These are phyloP conservation scores for Akanthomyces dipterigenus DNA, from an alignment of 2,329 filamentous ascomycete genomes.

Conservation along the genomic window DNA sequence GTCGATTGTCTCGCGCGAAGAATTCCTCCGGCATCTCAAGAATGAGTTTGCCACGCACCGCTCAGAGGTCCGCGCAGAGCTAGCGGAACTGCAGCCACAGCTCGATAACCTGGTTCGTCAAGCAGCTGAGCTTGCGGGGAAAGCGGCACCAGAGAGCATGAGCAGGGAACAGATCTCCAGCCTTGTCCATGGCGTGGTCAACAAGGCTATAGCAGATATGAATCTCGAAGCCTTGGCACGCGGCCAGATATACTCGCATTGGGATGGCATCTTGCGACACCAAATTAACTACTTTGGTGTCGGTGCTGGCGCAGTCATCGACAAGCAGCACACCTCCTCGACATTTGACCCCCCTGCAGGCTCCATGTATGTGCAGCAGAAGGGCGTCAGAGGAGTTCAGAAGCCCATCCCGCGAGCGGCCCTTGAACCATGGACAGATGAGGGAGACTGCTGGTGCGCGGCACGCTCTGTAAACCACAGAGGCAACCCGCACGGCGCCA, in stretches of 20 bases:
- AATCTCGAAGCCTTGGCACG: conserved; percentile 41
- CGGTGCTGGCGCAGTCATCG: conserved; percentile 59
- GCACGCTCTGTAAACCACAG: conserved; percentile 34
- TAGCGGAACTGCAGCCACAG: conserved; percentile 30
- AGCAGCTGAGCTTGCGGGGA: conserved; percentile 22
- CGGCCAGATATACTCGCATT: conserved; percentile 39
- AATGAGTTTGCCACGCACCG: conserved; percentile 32
- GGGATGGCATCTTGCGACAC: conserved; percentile 37
- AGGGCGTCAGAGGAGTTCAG: conserved; percentile 18
- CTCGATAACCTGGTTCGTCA: conserved; percentile 28
- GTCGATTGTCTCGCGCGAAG: conserved; percentile 37
- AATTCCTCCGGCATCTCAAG: conserved; percentile 40
- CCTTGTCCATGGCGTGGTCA: conserved; percentile 35
- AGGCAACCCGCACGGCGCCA: conserved; percentile 46
- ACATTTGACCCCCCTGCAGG: conserved; percentile 35
- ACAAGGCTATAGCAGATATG: conserved; percentile 36
- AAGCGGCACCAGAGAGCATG: conserved; percentile 25
- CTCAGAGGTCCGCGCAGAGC: conserved; percentile 33
- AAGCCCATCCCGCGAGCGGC: conserved; percentile 41
- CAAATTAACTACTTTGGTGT: conserved; percentile 68
- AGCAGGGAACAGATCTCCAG: conserved; percentile 33
- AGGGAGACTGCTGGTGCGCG: conserved; percentile 85
- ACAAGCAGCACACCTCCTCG: conserved; percentile 53
- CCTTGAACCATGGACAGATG: conserved; percentile 64
- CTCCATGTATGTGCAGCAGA: conserved; percentile 11